A percentile compares a stretch with the other conserved stretches of the same genome.
Evolutionary conservation across 1,284 basidiomycete species (phyloP).

Genomic region (Rhizoctonia solani): DNA sequence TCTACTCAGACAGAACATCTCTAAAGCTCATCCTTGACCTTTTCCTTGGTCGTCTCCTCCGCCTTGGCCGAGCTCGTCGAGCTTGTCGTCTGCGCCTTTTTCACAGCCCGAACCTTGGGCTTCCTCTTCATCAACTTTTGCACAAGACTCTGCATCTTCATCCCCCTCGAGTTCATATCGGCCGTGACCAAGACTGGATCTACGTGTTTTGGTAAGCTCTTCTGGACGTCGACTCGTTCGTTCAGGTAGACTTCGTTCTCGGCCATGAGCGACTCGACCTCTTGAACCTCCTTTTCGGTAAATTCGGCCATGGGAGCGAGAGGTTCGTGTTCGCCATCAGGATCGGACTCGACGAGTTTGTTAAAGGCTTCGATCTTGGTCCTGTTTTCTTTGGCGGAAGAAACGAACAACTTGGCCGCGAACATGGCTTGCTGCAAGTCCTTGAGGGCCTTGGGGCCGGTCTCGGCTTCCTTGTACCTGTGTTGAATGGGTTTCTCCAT

Average conservation of each 20-base stretch:
- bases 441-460: constrained; percentile 62
- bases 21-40: constrained; percentile 35
- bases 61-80: neutral
- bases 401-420: constrained; percentile 72
- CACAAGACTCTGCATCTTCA: constrained; percentile 75
- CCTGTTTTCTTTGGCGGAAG: constrained; percentile 74
- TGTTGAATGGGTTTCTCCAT: constrained; percentile 82
- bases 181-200: constrained; percentile 79
- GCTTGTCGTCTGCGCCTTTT: neutral
- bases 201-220: constrained; percentile 67
- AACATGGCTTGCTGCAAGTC: constrained; percentile 67
- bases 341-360: constrained; percentile 57
- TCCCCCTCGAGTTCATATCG: constrained; percentile 82
- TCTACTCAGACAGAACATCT: too few relatives aligned
- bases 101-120: constrained; percentile 49
- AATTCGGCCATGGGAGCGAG: constrained; percentile 48
- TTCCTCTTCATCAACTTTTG: constrained; percentile 68
- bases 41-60: constrained; percentile 16
- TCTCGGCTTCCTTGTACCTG: constrained; percentile 84
- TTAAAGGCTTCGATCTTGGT: constrained; percentile 56
- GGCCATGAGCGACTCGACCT: constrained; percentile 70
- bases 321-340: neutral
- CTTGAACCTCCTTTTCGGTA: constrained; percentile 79
- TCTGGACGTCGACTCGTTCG: constrained; percentile 79
- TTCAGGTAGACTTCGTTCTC: constrained; percentile 82